phyloP scores from a whole-genome alignment of 1,139 yeast species.

The Yamadazyma membranifaciens region DNA sequence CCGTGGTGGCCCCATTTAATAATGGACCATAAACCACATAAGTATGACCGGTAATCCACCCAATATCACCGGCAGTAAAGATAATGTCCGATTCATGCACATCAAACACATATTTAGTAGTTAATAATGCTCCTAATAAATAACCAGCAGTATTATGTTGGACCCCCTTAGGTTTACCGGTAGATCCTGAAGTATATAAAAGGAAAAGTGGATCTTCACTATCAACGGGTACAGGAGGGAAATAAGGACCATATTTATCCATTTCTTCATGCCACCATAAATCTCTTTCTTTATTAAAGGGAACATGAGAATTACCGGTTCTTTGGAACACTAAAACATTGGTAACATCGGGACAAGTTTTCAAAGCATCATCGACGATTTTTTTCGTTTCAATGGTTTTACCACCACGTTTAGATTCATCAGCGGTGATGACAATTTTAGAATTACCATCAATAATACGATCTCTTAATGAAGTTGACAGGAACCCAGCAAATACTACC shows the following conservation, averaged over 20 bases:
- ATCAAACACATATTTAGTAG: conserved; percentile 76
- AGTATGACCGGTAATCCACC: conserved; percentile 89
- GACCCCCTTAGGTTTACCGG: conserved; percentile 70
- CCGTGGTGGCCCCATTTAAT: conserved; percentile 74
- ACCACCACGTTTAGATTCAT: conserved; percentile 81
- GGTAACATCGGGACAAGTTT: conserved; percentile 63
- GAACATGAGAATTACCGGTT: conserved; percentile 67
- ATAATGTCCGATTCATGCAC: conserved; percentile 68
- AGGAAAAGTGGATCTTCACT: conserved; percentile 64
- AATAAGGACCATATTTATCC: conserved; percentile 62
- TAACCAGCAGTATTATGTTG: conserved; percentile 81
- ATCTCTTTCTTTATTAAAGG: conserved; percentile 62
- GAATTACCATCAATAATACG: conserved; percentile 78
- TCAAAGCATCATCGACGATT: conserved; percentile 78
- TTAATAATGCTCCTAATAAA: conserved; percentile 64
- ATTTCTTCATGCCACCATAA: conserved; percentile 82
- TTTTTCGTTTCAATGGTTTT: conserved; percentile 79
- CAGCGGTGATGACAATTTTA: conserved; percentile 71
- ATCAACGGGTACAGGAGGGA: conserved; percentile 58
- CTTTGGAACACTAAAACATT: conserved; percentile 72
- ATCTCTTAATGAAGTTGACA: conserved; percentile 72
- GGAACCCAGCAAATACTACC: conserved; percentile 82
- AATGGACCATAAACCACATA: conserved; percentile 83
- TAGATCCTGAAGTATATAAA: conserved; percentile 67
- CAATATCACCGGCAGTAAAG: conserved; percentile 86